Evolutionary conservation across 2,329 filamentous ascomycete species (phyloP).

Genomic region (Chaetoscypha palmicola): DNA sequence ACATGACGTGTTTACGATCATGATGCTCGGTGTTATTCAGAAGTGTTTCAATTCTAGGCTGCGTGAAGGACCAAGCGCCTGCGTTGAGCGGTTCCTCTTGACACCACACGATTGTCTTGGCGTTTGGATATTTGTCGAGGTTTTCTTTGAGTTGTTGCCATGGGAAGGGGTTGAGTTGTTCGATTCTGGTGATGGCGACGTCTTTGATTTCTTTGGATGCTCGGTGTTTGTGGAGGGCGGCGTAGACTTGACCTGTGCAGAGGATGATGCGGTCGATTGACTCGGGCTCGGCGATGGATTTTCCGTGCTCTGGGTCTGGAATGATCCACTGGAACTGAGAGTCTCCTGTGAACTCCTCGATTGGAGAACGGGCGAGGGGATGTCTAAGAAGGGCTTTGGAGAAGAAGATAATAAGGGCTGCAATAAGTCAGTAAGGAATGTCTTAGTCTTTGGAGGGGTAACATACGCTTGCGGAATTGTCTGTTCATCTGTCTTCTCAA

Average conservation of each 20-base stretch:
- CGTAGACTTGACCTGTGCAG: constrained; percentile 92
- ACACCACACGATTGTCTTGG: constrained; percentile 93
- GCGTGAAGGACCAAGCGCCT: constrained; percentile 93
- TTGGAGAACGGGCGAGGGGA: constrained; percentile 78
- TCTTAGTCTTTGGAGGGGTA: not conserved
- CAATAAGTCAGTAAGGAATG: constrained; percentile 17
- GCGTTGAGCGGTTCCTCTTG: constrained; percentile 98
- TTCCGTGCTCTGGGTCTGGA: constrained; percentile 76
- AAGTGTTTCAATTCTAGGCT: constrained; percentile 93
- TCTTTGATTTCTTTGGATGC: constrained; percentile 80
- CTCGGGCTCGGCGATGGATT: constrained; percentile 68
- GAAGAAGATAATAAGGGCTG: constrained; percentile 95
- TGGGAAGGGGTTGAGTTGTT: constrained; percentile 98
- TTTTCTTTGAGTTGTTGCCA: constrained; percentile 97
- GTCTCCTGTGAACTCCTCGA: constrained; percentile 86
- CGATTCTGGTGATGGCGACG: constrained; percentile 88
- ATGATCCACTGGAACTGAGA: constrained; percentile 98
- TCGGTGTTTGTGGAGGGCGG: constrained; percentile 84
- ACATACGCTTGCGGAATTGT: constrained; percentile 97
- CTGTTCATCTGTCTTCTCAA: constrained; percentile 96
- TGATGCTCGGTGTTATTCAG: constrained; percentile 90
- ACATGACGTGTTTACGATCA: constrained; percentile 92
- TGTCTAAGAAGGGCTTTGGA: constrained; percentile 94
- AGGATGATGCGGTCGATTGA: constrained; percentile 91
- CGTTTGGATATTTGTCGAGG: constrained; percentile 93